A percentile compares a stretch with the other conserved stretches of the same genome.
These are phyloP conservation scores for Kitagawia praeruptora DNA, from an alignment of 129 eudicot genomes.

Conservation along the genomic window DNA sequence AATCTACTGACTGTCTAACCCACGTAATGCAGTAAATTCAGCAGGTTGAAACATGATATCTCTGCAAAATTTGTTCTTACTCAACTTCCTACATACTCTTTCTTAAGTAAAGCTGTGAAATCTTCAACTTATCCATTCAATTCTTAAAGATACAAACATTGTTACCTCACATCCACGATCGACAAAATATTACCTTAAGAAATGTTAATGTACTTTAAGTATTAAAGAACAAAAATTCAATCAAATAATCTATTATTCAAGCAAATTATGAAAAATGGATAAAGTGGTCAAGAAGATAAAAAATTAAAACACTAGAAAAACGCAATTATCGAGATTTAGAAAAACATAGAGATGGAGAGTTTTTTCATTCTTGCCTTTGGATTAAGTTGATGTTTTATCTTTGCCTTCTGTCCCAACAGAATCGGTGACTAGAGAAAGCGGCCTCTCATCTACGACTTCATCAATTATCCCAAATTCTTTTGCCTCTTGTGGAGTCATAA, in stretches of 20 bases:
- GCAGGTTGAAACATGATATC: neutral
- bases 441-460: constrained; percentile 71
- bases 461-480: constrained; percentile 91
- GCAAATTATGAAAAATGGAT: neutral
- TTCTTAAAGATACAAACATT: too few relatives aligned
- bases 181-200: neutral
- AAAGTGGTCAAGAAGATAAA: neutral
- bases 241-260: neutral
- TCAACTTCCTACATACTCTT: too few relatives aligned
- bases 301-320: neutral
- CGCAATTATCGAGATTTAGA: neutral
- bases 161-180: neutral
- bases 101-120: too few relatives aligned
- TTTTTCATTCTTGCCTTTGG: constrained; percentile 16
- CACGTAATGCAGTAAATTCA: neutral
- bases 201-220: neutral
- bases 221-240: neutral
- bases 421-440: constrained; percentile 72
- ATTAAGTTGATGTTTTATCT: constrained; percentile 48
- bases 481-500: constrained; percentile 88
- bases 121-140: too few relatives aligned
- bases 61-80: neutral
- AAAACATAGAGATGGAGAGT: neutral
- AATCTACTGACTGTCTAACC: neutral
- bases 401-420: constrained; percentile 57